Percentiles rank a stretch among this genome's conserved stretches.
Evolutionary conservation across 2,329 filamentous ascomycete genomes (phyloP).

Genomic region (Penicillium sp.): DNA sequence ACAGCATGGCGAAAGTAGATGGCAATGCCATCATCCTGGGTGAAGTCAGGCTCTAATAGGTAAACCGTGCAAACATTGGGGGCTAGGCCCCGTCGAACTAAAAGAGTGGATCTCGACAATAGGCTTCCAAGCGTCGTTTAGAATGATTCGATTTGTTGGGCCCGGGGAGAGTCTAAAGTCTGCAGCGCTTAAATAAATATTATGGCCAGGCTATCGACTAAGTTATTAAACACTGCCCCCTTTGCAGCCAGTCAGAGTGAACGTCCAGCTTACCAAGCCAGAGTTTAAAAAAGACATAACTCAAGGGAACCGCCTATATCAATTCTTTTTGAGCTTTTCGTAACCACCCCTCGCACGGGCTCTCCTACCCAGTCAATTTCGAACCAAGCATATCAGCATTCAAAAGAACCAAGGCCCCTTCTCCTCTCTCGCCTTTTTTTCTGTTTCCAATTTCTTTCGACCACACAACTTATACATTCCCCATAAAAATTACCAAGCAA

Average conservation of each 20-base stretch:
- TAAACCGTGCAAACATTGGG: background rate
- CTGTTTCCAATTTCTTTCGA: background rate
- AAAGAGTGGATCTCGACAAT: background rate
- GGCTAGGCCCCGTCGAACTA: constrained; percentile 6
- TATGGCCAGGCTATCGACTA: background rate
- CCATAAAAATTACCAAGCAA: background rate
- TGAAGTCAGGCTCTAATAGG: background rate
- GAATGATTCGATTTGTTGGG: background rate
- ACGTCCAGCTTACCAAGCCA: background rate
- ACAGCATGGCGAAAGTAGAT: background rate
- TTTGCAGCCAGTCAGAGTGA: background rate
- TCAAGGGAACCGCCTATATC: background rate
- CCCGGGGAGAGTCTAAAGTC: background rate
- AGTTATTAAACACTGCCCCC: background rate
- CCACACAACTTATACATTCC: background rate
- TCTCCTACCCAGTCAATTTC: background rate
- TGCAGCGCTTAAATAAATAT: background rate
- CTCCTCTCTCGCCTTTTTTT: background rate
- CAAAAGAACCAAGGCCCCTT: background rate
- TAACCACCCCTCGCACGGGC: background rate
- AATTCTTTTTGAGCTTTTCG: background rate
- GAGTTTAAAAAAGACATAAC: background rate
- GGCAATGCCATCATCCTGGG: background rate
- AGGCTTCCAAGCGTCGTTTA: background rate
- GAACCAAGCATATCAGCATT: background rate